Evolutionary conservation across 108 stramenopile genomes (phyloP), one percentile per base, ranked within the genome.

Genomic region (Bacterosira constricta): DNA sequence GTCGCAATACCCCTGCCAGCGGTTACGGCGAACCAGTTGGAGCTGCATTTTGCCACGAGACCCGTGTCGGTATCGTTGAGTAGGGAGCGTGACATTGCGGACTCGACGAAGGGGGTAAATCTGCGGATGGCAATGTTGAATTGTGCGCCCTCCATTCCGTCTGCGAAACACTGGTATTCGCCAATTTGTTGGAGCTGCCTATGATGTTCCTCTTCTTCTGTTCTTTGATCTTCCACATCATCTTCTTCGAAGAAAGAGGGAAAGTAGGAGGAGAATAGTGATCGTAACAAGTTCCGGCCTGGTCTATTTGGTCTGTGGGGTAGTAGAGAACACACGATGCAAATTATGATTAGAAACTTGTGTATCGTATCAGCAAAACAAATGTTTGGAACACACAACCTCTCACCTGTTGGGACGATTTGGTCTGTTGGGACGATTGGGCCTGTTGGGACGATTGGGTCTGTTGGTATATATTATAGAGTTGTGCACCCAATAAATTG

Each of bases 1-100:
- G n/a, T n/a, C n/a, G n/a, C n/a, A n/a, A n/a, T n/a, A n/a, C n/a
- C n/a, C n/a, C n/a, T n/a, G n/a, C n/a, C n/a, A n/a, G n/a, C n/a
- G n/a, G n/a, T n/a, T n/a, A n/a, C n/a, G n/a, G n/a, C n/a, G n/a
- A n/a, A 65, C 64, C 64, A 65, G 34, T 65, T 65, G 26, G 29
- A 31, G 12, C 64, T 65, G 20, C 64, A 65, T 37, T 32, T 15
- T 5, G 64, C 64, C n/a, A 65, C 64, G 3, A 17, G 11, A 13
- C 30, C 36, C 7, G 50, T 65, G 35, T 65, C 64, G 18, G 64
- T 65, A 31, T 65, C 64, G 44, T 65, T 65, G 3, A 65, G 64
- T 17, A 65, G 64, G 34, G 64, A 50, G 1, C 42, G 31, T 6
- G 64, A 23, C n/a, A 36, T 3, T 21, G 50, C 64, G 13, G 44